Base-by-base conservation (phyloP, 2,329 filamentous ascomycete genomes). In the Colletotrichum godetiae region DNA sequence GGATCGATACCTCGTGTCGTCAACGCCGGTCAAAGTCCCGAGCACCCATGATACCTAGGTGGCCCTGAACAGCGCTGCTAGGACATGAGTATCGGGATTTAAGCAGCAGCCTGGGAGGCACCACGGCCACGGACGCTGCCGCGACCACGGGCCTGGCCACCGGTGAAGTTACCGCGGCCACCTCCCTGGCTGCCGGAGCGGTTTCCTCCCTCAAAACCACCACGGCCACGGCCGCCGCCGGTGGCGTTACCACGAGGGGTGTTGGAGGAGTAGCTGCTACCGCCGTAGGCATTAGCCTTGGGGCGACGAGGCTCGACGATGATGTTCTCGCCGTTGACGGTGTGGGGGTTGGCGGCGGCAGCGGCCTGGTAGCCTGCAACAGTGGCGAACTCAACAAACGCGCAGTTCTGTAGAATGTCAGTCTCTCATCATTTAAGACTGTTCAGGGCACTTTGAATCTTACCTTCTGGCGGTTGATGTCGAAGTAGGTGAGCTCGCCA, bases 341-440 rank as follows among this genome's bases (percentile, higher is more conserved):
- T 89, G 85, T 97, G 95, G 46, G 96, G 96, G 86, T 97, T 98
- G 77, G 92, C 93, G 74, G 90, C 90, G 49, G 94, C 88, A 56
- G 97, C 97, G 75, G 94, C 93, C 82, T 94, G 90, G 85, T 97
- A 98, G 59, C 91, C 95, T 68, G 95, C 91, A 27, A 91, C 81
- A 59, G 92, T 93, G 80, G 92, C 93, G 84, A 97, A 99, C 83
- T 99, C 97, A 73, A 98, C 94, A 81, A 98, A 98, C 31, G 97
- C 97, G 80, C 95, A 98, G 88, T 97, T 98, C 96, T 97, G 80
- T 33, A 22, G 5, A 22, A 56, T 56, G 12, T 37, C 35, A 68
- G 72, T 82, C 76, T 82, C 80, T 19, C 3, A 33, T 10, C 15
- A 24, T 7, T 35, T 5, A 13, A 11, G n/a, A n/a, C 27, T 33